A percentile compares a stretch with the other conserved stretches of the same genome.
These are phyloP conservation scores for Parmelia sp. DNA, from an alignment of 495 filamentous ascomycete species.

Conservation along the genomic window DNA sequence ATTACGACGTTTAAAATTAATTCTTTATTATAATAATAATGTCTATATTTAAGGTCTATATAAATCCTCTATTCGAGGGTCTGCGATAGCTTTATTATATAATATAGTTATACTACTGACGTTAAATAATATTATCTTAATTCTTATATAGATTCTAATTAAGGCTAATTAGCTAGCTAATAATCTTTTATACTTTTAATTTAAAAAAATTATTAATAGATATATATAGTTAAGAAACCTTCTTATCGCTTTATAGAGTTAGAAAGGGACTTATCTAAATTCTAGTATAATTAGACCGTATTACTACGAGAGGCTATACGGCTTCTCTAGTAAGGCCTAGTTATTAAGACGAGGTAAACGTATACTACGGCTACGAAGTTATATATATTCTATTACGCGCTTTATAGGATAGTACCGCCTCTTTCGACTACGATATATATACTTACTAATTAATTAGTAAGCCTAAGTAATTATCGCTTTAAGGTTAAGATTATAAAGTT, in stretches of 20 bases:
- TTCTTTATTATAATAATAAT: background rate
- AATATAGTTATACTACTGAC: background rate
- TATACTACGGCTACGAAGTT: background rate
- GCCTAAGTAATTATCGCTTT: background rate
- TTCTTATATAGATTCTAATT: background rate
- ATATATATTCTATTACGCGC: too few species aligned
- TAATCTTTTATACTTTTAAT: background rate
- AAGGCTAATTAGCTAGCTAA: background rate
- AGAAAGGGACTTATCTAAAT: background rate
- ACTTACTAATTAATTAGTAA: too few species aligned
- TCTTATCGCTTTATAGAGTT: background rate
- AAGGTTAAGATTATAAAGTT: background rate
- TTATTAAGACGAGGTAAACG: background rate
- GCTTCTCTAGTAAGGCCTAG: background rate
- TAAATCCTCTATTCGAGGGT: background rate
- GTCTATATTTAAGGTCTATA: background rate
- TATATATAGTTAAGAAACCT: background rate
- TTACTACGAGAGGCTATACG: background rate
- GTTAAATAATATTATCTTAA: background rate
- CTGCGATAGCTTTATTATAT: background rate
- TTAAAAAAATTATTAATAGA: background rate
- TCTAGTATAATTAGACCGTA: background rate
- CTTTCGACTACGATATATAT: too few species aligned
- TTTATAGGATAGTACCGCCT: rapidly evolving
- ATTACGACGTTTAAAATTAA: background rate